Conservation (phyloP, 495 filamentous ascomycete genomes). For the Talaromyces ruber region DNA sequence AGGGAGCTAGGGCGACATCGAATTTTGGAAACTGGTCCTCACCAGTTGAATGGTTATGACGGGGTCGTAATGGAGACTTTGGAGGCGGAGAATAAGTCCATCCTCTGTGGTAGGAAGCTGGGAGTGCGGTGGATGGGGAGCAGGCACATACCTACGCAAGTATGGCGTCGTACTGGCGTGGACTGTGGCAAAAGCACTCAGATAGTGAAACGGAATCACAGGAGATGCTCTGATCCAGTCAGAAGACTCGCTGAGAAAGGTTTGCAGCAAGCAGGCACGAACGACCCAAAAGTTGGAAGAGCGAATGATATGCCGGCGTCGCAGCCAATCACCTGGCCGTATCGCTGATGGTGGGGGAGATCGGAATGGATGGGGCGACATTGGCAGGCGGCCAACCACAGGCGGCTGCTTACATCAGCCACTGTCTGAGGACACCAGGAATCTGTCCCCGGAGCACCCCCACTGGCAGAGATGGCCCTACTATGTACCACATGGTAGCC, state of each 20-base stretch:
- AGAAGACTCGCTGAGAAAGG: background rate
- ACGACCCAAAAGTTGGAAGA: constrained; percentile 1
- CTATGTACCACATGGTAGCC: too few relatives aligned
- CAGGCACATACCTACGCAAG: background rate
- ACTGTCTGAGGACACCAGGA: background rate
- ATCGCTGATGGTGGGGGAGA: background rate
- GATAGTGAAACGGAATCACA: background rate
- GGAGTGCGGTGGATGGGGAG: background rate
- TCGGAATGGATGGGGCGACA: background rate
- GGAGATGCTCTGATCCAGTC: background rate
- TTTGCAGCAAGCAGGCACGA: background rate
- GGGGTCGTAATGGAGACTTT: background rate
- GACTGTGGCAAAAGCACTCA: background rate
- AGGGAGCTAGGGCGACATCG: background rate
- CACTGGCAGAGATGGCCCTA: too few relatives aligned
- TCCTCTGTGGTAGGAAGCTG: background rate
- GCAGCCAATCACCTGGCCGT: background rate
- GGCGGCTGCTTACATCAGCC: background rate
- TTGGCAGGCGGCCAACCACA: background rate
- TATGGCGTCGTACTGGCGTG: background rate
- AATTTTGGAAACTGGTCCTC: too few relatives aligned
- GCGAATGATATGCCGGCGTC: background rate
- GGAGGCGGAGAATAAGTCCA: background rate
- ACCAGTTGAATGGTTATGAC: background rate
- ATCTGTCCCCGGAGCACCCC: background rate